A percentile compares a stretch with the other conserved stretches of the same genome.
These are phyloP conservation scores for Chamaecyparis obtusa DNA, from an alignment of 75 land plant genomes.

Conservation along the genomic window DNA sequence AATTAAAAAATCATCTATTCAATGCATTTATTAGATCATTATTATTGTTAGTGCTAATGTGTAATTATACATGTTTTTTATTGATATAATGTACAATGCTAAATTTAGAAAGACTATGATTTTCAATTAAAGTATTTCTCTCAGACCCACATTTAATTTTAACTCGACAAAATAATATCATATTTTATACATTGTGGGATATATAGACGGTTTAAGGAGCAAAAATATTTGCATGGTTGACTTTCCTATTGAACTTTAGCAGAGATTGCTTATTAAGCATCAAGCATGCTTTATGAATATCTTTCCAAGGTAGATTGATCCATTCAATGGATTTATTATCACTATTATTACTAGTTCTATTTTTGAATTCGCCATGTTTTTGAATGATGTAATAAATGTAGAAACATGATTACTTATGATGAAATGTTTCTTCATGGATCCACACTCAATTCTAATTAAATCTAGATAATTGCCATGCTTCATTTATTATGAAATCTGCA, in stretches of 20 bases:
- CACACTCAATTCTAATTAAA: neutral
- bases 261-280: neutral
- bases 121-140: neutral
- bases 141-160: neutral
- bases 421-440: neutral
- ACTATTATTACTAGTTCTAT: neutral
- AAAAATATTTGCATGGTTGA: constrained; percentile 26
- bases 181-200: neutral
- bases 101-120: neutral
- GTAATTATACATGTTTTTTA: neutral
- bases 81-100: neutral
- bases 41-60: neutral
- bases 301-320: neutral
- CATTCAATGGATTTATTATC: neutral
- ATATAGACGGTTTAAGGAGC: constrained; percentile 14
- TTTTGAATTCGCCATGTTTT: neutral
- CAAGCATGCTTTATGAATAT: neutral
- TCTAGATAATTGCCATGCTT: neutral
- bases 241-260: neutral
- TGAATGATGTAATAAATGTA: neutral
- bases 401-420: neutral
- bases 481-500: neutral
- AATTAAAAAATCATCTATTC: neutral
- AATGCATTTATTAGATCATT: neutral
- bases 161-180: neutral